Percentiles rank a stretch among this genome's conserved stretches.
Conservation (phyloP, 2,329 filamentous ascomycete species). For the Hortaea sp. region DNA sequence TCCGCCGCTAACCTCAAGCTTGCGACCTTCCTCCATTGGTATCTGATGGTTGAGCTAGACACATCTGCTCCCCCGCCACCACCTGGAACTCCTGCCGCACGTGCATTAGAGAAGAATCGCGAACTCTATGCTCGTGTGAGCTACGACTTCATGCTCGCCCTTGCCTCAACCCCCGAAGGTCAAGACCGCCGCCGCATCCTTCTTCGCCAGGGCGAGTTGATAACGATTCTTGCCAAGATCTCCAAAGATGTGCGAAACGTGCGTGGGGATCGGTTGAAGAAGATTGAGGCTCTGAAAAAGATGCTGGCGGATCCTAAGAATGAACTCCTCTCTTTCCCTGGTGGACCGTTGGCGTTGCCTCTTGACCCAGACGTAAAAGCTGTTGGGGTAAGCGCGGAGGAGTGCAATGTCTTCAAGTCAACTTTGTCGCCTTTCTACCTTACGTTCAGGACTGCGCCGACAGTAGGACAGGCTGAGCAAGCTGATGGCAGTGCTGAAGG, state of each 20-base stretch:
- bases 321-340: slow-evolving; percentile 72
- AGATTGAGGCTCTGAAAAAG: slow-evolving; percentile 75
- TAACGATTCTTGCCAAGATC: slow-evolving; percentile 78
- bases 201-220: slow-evolving; percentile 77
- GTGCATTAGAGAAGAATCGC: slow-evolving; percentile 52
- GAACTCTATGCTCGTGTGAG: slow-evolving; percentile 87
- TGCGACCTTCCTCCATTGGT: slow-evolving; percentile 96
- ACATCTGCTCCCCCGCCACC: slow-evolving; percentile 57
- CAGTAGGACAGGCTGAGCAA: no score
- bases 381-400: slow-evolving; percentile 69
- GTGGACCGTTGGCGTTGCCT: slow-evolving; percentile 76
- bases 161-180: slow-evolving; percentile 63
- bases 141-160: slow-evolving; percentile 88
- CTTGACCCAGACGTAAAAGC: slow-evolving; percentile 76
- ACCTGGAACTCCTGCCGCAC: neutral
- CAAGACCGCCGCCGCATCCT: slow-evolving; percentile 65
- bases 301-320: slow-evolving; percentile 83
- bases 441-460: slow-evolving; percentile 61
- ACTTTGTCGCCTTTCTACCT: slow-evolving; percentile 84
- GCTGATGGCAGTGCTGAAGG: no score
- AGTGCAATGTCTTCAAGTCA: slow-evolving; percentile 90
- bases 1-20: slow-evolving; percentile 82
- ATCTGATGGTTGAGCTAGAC: slow-evolving; percentile 94
- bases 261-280: slow-evolving; percentile 65
- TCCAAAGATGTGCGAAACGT: slow-evolving; percentile 79